phyloP scores from a whole-genome alignment of 2,329 filamentous ascomycete species.

The Scorias spongiosa region DNA sequence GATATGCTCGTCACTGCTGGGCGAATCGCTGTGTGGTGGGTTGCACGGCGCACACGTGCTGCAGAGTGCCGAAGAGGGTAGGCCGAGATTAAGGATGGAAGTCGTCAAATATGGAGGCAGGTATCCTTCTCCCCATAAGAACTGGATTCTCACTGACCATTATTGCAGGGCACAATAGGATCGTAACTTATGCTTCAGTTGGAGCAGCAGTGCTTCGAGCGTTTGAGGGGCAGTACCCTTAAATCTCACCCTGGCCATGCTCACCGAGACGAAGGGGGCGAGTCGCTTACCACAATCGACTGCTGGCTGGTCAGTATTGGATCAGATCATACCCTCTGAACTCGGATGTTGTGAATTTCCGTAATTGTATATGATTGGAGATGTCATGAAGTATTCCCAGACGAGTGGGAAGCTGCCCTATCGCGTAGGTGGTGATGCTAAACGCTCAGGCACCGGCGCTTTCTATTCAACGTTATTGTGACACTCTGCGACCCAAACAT shows the following conservation, averaged over 20 bases:
- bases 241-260: neutral
- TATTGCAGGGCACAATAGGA: slow-evolving; percentile 48
- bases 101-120: slow-evolving; percentile 29
- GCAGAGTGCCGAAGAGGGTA: slow-evolving; percentile 10
- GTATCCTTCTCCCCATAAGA: slow-evolving; percentile 1
- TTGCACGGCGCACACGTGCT: slow-evolving; percentile 13
- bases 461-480: too few relatives aligned
- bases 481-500: too few relatives aligned
- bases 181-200: slow-evolving; percentile 51
- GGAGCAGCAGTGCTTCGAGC: slow-evolving; percentile 49
- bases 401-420: too few relatives aligned
- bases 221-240: slow-evolving; percentile 31
- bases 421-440: too few relatives aligned
- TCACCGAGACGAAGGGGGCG: too few relatives aligned
- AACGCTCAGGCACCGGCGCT: too few relatives aligned
- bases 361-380: too few relatives aligned
- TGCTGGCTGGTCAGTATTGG: too few relatives aligned
- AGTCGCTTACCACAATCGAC: too few relatives aligned
- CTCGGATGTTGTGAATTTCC: too few relatives aligned
- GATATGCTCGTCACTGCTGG: slow-evolving; percentile 46
- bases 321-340: too few relatives aligned
- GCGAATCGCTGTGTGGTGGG: slow-evolving; percentile 26
- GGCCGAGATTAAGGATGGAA: slow-evolving; percentile 25
- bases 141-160: slow-evolving; percentile 6
- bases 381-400: too few relatives aligned